A percentile compares a stretch with the other conserved stretches of the same genome.
phyloP scores from a whole-genome alignment of 2,329 filamentous ascomycete genomes.

The Tothia fuscella region DNA sequence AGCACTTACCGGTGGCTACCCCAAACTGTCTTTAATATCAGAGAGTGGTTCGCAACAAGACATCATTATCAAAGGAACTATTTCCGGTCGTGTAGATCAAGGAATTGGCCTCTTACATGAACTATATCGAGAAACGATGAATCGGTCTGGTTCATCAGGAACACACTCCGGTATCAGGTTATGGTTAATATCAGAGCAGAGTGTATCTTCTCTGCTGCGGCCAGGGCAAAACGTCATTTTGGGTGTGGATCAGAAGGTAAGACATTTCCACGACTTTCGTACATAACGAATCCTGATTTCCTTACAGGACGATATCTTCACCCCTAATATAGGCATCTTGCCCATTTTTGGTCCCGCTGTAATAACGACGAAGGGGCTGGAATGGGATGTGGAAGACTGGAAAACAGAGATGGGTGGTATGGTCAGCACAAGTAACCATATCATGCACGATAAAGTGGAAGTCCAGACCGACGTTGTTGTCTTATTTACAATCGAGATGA shows the following conservation, averaged over 20 bases:
- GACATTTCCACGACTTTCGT: too few relatives aligned
- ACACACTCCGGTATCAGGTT: conserved; percentile 29
- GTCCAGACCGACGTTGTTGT: conserved; percentile 30
- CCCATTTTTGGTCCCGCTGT: conserved; percentile 66
- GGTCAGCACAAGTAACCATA: conserved; percentile 39
- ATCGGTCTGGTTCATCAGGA: too few relatives aligned
- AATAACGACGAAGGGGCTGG: conserved; percentile 70
- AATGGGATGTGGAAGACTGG: conserved; percentile 87
- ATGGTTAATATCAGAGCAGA: conserved; percentile 71
- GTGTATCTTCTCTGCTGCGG: conserved; percentile 70
- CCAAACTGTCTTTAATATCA: not conserved
- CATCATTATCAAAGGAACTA: conserved; percentile 71
- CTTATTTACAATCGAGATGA: conserved; percentile 35
- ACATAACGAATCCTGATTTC: too few relatives aligned
- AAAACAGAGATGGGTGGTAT: conserved; percentile 42
- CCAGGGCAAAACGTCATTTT: conserved; percentile 55
- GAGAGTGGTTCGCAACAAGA: conserved; percentile 26
- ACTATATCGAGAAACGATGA: conserved; percentile 45
- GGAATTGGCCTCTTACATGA: conserved; percentile 82
- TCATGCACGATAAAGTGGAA: conserved; percentile 27
- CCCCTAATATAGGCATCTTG: conserved; percentile 73
- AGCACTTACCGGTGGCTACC: conserved; percentile 5
- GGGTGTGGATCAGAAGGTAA: conserved; percentile 32
- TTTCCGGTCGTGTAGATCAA: conserved; percentile 87
- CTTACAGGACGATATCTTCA: conserved; percentile 43